These are phyloP conservation scores for Cyanidiococcus yangmingshanensis DNA, from an alignment of 23 red algal genomes.

Conservation along the genomic window DNA sequence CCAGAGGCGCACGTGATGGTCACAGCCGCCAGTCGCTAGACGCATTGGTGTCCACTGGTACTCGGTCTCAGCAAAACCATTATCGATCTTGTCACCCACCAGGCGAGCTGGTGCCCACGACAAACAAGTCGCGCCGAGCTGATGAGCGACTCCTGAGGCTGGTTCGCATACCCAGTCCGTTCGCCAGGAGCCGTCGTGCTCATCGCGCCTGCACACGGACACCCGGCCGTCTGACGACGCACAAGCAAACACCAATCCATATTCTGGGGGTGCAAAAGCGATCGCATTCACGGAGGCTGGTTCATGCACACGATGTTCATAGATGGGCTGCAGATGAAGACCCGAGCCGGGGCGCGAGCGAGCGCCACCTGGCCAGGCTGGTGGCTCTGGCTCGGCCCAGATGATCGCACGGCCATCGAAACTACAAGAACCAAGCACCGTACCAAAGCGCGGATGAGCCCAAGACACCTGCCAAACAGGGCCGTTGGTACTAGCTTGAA, in stretches of 20 bases:
- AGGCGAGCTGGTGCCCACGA: slow-evolving; percentile 71
- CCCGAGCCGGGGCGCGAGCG: not conserved
- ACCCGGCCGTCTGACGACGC: slow-evolving; percentile 92
- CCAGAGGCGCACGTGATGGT: slow-evolving; percentile 65
- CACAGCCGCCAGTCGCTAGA: slow-evolving; percentile 80
- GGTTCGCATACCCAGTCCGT: slow-evolving; percentile 62
- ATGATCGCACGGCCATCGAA: slow-evolving; percentile 80
- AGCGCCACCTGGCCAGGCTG: slow-evolving; percentile 28
- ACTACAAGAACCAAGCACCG: slow-evolving; percentile 64
- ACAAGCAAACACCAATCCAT: slow-evolving; percentile 80
- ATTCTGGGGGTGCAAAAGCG: slow-evolving; percentile 80
- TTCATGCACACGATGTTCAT: slow-evolving; percentile 68
- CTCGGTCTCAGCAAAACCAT: slow-evolving; percentile 20
- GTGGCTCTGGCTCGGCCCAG: slow-evolving; percentile 29
- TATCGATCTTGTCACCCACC: slow-evolving; percentile 48
- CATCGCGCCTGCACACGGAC: slow-evolving; percentile 51
- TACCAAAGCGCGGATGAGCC: slow-evolving; percentile 82
- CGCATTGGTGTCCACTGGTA: slow-evolving; percentile 44
- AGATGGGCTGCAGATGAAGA: slow-evolving; percentile 19
- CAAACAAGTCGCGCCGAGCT: slow-evolving; percentile 72
- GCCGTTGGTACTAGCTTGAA: slow-evolving; percentile 63
- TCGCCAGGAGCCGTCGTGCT: slow-evolving; percentile 76
- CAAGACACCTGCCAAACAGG: slow-evolving; percentile 95
- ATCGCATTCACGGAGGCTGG: slow-evolving; percentile 78
- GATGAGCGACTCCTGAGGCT: slow-evolving; percentile 44